Evolutionary conservation across 2,329 filamentous ascomycete genomes (phyloP).

Genomic region (Emergomyces pasteurianus): DNA sequence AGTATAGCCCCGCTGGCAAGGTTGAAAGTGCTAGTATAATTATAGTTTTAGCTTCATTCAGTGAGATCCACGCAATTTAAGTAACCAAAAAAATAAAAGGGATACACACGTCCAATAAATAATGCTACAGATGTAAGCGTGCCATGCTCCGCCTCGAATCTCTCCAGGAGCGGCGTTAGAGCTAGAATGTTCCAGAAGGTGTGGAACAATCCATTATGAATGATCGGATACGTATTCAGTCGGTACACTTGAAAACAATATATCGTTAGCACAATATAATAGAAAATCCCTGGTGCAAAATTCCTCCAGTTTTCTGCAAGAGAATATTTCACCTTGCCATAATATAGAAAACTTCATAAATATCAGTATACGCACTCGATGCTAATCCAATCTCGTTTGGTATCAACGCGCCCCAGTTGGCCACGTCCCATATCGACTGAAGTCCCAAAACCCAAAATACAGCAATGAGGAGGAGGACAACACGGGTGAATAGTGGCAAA

Average conservation of each 20-base stretch:
- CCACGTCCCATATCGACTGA: constrained; percentile 58
- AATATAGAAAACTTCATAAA: not conserved
- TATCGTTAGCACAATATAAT: constrained; percentile 1
- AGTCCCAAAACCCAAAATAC: constrained; percentile 58
- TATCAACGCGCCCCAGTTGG: constrained; percentile 65
- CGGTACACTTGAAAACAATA: constrained; percentile 58
- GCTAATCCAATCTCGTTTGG: constrained; percentile 62
- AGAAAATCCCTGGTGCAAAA: not conserved
- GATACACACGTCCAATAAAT: constrained; percentile 74
- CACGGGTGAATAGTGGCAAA: constrained; percentile 76
- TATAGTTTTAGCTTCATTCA: constrained; percentile 10
- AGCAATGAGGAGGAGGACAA: constrained; percentile 54
- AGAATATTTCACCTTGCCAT: not conserved
- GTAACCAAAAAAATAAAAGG: not conserved
- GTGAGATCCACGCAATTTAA: not conserved
- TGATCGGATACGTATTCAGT: constrained; percentile 80
- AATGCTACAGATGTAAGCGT: constrained; percentile 77
- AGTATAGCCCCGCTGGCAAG: constrained; percentile 70
- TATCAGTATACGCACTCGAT: constrained; percentile 48
- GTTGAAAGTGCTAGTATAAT: constrained; percentile 55
- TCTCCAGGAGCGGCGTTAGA: constrained; percentile 75
- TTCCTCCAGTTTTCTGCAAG: not conserved
- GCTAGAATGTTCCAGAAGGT: constrained; percentile 67
- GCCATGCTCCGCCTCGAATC: constrained; percentile 86
- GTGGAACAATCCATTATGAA: constrained; percentile 74